These are phyloP conservation scores for Leucocoprinus sp. DNA, from an alignment of 768 basidiomycete genomes.

Conservation along the genomic window DNA sequence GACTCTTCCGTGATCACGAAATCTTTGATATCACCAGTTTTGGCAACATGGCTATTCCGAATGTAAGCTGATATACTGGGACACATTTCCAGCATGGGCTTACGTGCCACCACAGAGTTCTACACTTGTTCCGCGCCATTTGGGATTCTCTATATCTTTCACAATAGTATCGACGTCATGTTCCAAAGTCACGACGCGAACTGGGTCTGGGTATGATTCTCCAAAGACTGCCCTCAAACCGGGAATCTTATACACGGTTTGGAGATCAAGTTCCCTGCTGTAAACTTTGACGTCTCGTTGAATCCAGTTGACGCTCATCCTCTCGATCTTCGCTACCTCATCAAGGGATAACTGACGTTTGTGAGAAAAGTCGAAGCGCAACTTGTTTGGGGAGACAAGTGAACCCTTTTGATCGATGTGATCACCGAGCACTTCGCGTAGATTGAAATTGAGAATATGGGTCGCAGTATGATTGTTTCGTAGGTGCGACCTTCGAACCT, in stretches of 20 bases:
- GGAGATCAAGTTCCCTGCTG: conserved; percentile 77
- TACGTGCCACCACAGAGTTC: conserved; percentile 99
- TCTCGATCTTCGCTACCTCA: conserved; percentile 79
- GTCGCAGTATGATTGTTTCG: conserved; percentile 98
- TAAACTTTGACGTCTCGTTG: conserved; percentile 81
- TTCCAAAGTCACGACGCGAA: conserved; percentile 88
- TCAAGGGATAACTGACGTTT: conserved; percentile 73
- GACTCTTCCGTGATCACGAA: conserved; percentile 93
- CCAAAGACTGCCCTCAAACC: conserved; percentile 96
- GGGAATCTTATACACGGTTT: conserved; percentile 77
- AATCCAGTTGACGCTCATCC: conserved; percentile 84
- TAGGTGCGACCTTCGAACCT: conserved; percentile 92
- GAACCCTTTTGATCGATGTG: conserved; percentile 99
- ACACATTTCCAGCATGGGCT: conserved; percentile 24
- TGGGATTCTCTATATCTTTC: conserved; percentile 78
- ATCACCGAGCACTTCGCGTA: conserved; percentile 92
- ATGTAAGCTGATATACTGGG: not conserved
- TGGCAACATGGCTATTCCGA: conserved; percentile 72
- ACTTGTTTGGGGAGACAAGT: conserved; percentile 88
- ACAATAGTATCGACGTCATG: conserved; percentile 81
- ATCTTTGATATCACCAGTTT: conserved; percentile 95
- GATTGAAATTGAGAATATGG: conserved; percentile 90
- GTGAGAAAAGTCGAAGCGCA: conserved; percentile 98
- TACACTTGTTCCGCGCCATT: conserved; percentile 86
- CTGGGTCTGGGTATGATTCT: conserved; percentile 96